phyloP scores from a whole-genome alignment of 139 green algal species.

The Chlorella sp. region DNA sequence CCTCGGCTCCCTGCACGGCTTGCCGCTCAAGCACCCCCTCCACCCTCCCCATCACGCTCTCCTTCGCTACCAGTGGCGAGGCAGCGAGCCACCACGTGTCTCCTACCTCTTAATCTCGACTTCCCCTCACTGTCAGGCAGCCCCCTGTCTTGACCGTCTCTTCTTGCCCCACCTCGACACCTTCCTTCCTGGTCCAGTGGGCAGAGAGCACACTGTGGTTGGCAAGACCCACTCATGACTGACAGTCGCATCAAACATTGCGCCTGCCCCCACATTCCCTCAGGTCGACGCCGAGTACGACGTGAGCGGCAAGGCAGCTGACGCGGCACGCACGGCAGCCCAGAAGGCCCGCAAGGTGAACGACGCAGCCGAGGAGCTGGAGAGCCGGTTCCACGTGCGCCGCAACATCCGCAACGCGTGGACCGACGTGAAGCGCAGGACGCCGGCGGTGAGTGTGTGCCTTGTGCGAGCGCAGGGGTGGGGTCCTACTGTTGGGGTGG shows the following conservation, averaged over 20 bases:
- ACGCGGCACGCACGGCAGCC: neutral
- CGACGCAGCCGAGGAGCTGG: neutral
- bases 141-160: no score
- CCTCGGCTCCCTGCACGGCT: no score
- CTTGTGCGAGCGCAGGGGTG: neutral
- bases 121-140: no score
- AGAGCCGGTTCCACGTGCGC: constrained; percentile 10
- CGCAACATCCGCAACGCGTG: neutral
- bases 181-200: no score
- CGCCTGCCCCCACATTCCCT: no score
- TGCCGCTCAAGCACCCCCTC: no score
- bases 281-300: constrained; percentile 36
- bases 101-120: no score
- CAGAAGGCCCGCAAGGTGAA: neutral
- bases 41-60: no score
- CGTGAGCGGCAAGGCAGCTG: constrained; percentile 6
- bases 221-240: neutral
- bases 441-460: constrained; percentile 1
- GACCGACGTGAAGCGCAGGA: neutral
- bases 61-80: no score
- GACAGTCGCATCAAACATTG: no score
- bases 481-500: neutral
- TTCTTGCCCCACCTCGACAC: no score
- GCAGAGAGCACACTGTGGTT: neutral
- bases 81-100: no score